These are phyloP conservation scores for Zygoascus hellenicus DNA, from an alignment of 1,139 yeast species.

Conservation along the genomic window DNA sequence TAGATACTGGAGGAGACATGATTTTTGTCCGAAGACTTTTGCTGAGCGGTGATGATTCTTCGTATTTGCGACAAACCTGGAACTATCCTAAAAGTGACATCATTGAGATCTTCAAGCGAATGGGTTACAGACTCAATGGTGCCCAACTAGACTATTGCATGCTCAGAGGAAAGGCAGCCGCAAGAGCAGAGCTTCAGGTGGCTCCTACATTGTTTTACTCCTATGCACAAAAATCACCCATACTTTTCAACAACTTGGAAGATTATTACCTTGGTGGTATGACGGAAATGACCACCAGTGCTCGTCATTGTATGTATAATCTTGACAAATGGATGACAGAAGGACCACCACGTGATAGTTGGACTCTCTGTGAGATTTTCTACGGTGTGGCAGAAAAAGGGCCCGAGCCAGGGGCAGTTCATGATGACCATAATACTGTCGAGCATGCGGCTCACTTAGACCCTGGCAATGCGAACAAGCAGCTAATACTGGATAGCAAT, in stretches of 20 bases:
- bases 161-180: conserved; percentile 46
- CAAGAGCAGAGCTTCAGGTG: conserved; percentile 39
- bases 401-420: conserved; percentile 3
- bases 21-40: conserved; percentile 39
- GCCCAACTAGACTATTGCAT: conserved; percentile 41
- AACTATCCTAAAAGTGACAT: conserved; percentile 39
- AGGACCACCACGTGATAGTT: conserved; percentile 32
- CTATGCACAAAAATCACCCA: conserved; percentile 40
- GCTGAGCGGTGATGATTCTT: conserved; percentile 24
- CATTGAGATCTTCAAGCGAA: conserved; percentile 30
- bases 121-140: conserved; percentile 33
- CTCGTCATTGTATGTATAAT: conserved; percentile 35
- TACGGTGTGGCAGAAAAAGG: conserved; percentile 22
- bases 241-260: conserved; percentile 39
- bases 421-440: background rate
- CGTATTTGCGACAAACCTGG: conserved; percentile 41
- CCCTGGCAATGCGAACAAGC: background rate
- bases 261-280: conserved; percentile 49
- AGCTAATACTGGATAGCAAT: background rate
- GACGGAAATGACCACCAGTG: conserved; percentile 40
- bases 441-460: conserved; percentile 1
- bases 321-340: conserved; percentile 40
- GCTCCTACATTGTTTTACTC: conserved; percentile 30
- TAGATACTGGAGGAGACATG: conserved; percentile 58
- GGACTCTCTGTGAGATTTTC: conserved; percentile 42